A percentile compares a stretch with the other conserved stretches of the same genome.
Evolutionary conservation across 257 asterid species (phyloP).

Genomic region (Marsdenia floribunda): DNA sequence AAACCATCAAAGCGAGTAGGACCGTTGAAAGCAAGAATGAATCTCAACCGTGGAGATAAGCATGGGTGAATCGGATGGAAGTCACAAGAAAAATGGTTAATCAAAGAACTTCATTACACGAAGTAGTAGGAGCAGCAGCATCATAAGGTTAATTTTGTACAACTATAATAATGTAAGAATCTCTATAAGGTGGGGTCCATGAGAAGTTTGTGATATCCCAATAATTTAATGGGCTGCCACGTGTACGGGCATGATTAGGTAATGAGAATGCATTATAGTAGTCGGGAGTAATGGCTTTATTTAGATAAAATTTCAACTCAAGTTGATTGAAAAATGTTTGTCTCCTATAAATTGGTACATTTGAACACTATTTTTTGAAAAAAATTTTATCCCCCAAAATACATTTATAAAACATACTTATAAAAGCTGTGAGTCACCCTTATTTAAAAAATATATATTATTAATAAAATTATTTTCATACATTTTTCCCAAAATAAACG

Average conservation of each 20-base stretch:
- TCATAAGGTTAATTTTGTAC: background rate
- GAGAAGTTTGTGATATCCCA: constrained; percentile 18
- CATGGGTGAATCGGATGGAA: background rate
- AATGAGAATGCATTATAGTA: constrained; percentile 20
- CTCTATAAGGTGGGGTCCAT: constrained; percentile 22
- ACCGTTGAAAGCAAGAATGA: background rate
- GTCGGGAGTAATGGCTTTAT: too few species aligned
- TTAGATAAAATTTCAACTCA: too few species aligned
- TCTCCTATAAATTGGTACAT: too few species aligned
- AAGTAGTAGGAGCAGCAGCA: background rate
- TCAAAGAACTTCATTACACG: background rate
- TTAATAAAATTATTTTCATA: too few species aligned
- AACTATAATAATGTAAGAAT: constrained; percentile 10
- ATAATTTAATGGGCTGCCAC: constrained; percentile 19
- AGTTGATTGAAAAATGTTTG: too few species aligned
- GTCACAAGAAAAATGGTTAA: background rate
- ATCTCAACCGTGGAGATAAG: constrained; percentile 16
- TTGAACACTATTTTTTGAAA: too few species aligned
- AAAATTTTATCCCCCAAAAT: too few species aligned
- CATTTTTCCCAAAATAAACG: too few species aligned
- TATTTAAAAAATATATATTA: too few species aligned
- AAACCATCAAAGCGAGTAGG: background rate
- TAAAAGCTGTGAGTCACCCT: too few species aligned
- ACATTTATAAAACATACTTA: too few species aligned
- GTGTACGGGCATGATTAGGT: constrained; percentile 31